A percentile compares a stretch with the other conserved stretches of the same genome.
Conservation (phyloP, 768 basidiomycete genomes). For the Pleurotus tuber-regium region DNA sequence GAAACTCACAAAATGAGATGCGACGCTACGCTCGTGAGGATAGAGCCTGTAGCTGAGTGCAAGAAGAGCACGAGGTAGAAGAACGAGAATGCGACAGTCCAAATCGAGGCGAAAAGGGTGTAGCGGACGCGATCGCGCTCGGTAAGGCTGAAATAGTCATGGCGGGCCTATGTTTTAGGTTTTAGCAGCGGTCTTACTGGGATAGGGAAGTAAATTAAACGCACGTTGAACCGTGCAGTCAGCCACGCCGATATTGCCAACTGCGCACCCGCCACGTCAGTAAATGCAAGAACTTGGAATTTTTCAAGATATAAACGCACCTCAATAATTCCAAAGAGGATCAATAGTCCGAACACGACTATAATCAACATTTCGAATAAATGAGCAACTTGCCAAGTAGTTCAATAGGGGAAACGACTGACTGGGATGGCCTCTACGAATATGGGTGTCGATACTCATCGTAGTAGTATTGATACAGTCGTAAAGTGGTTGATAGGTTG, state of each 20-base stretch:
- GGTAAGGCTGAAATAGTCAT: constrained; percentile 45
- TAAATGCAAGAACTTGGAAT: neutral
- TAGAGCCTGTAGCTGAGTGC: constrained; percentile 41
- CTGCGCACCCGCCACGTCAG: constrained; percentile 28
- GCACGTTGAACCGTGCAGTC: constrained; percentile 51
- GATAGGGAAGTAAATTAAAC: neutral
- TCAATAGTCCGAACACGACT: constrained; percentile 53
- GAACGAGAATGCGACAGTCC: constrained; percentile 60
- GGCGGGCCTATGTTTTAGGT: constrained; percentile 22
- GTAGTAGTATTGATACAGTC: neutral
- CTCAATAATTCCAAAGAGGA: constrained; percentile 67
- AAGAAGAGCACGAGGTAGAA: constrained; percentile 57
- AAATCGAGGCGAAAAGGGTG: constrained; percentile 67
- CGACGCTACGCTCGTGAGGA: constrained; percentile 59
- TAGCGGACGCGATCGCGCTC: constrained; percentile 66
- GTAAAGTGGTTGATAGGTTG: constrained; percentile 5
- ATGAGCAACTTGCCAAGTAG: too few relatives aligned
- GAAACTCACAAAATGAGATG: constrained; percentile 62
- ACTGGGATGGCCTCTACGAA: constrained; percentile 55
- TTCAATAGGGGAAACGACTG: too few relatives aligned
- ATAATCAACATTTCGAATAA: constrained; percentile 1
- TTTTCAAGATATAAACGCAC: constrained; percentile 28
- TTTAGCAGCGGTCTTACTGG: neutral
- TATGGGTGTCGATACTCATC: constrained; percentile 13
- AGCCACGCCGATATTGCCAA: constrained; percentile 75